Conservation (phyloP, 164 flowering plant species). For the Aristolochia fimbriata region DNA sequence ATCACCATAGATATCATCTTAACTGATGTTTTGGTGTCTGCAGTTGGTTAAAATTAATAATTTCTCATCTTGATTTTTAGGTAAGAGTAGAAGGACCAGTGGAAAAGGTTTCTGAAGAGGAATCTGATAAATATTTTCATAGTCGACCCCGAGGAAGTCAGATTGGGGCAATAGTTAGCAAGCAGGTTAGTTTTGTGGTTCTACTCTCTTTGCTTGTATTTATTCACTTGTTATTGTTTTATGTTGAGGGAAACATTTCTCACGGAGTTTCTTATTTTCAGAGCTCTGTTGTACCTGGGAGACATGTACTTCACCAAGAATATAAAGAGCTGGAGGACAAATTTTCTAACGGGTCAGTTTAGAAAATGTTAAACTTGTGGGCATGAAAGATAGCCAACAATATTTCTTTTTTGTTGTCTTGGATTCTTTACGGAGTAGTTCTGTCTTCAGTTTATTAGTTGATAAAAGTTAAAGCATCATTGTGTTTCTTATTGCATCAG, state of each 20-base stretch:
- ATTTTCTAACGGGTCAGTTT: slow-evolving; percentile 68
- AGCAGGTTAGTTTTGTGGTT: slow-evolving; percentile 39
- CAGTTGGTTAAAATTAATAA: too few relatives aligned
- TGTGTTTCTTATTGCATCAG: too few relatives aligned
- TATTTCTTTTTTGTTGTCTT: too few relatives aligned
- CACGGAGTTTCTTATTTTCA: slow-evolving; percentile 19
- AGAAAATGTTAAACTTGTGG: not conserved
- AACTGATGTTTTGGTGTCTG: too few relatives aligned
- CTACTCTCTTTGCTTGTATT: not conserved
- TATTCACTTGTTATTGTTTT: too few relatives aligned
- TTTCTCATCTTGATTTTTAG: slow-evolving; percentile 18
- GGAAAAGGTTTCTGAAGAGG: slow-evolving; percentile 70
- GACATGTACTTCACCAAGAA: slow-evolving; percentile 48
- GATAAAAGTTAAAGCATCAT: too few relatives aligned
- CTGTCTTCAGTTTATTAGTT: too few relatives aligned
- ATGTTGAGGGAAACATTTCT: not conserved
- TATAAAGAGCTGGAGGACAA: slow-evolving; percentile 60
- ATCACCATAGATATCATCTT: too few relatives aligned
- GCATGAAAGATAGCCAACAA: too few relatives aligned
- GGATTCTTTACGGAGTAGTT: too few relatives aligned
- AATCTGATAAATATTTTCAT: slow-evolving; percentile 85
- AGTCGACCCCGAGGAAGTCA: slow-evolving; percentile 95
- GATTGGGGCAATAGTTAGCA: slow-evolving; percentile 82
- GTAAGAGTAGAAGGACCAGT: slow-evolving; percentile 90
- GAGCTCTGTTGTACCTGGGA: slow-evolving; percentile 77